Evolutionary conservation across 441 rosid species (phyloP).

Genomic region (Populus trichocarpa): DNA sequence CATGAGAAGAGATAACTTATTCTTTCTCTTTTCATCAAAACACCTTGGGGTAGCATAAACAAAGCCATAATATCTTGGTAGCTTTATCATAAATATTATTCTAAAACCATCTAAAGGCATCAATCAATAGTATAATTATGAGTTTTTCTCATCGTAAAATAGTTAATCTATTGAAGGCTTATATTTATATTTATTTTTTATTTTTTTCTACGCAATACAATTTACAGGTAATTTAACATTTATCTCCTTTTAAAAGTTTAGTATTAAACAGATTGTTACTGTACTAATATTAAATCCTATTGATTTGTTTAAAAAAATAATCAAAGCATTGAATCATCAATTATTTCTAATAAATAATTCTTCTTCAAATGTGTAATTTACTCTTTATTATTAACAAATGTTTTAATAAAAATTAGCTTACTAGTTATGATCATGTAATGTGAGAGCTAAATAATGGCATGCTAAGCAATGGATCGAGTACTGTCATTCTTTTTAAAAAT

Average conservation of each 20-base stretch:
- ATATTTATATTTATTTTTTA: no score
- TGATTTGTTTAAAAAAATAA: not conserved
- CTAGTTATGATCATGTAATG: not conserved
- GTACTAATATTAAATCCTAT: not conserved
- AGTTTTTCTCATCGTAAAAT: not conserved
- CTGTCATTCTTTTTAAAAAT: not conserved
- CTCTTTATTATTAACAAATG: not conserved
- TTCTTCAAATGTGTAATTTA: not conserved
- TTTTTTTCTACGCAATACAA: not conserved
- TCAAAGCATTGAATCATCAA: not conserved
- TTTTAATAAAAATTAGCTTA: no score
- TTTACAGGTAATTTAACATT: not conserved
- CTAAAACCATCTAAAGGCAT: not conserved
- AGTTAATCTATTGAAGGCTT: not conserved
- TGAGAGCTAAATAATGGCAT: not conserved
- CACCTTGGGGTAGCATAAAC: not conserved
- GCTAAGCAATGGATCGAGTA: not conserved
- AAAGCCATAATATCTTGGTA: not conserved
- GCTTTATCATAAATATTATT: not conserved
- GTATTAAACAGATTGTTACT: not conserved
- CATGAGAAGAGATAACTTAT: not conserved
- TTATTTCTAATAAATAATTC: no score
- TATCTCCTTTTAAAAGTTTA: not conserved
- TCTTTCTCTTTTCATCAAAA: not conserved
- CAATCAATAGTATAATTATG: not conserved